Evolutionary conservation across 2,329 filamentous ascomycete genomes (phyloP).

Genomic region (Aspergillus latus): DNA sequence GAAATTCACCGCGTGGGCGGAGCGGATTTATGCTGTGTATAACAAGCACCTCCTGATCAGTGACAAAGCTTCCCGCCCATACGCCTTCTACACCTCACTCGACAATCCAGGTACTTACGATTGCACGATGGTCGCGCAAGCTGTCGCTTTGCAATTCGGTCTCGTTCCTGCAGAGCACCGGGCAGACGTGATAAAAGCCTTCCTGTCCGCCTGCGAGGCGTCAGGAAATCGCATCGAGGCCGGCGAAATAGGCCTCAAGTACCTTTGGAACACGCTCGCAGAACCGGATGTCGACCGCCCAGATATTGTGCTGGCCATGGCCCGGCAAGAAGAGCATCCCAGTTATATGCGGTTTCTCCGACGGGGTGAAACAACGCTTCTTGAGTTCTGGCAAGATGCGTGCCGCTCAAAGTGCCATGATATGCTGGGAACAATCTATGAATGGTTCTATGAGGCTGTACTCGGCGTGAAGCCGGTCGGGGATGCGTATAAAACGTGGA

Average conservation of each 20-base stretch:
- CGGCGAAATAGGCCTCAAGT: slow-evolving; percentile 26
- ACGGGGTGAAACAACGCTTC: slow-evolving; percentile 63
- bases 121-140: slow-evolving; percentile 23
- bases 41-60: slow-evolving; percentile 25
- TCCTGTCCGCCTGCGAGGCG: slow-evolving; percentile 22
- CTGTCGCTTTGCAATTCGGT: slow-evolving; percentile 24
- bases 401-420: slow-evolving; percentile 69
- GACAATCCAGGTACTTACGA: slow-evolving; percentile 21
- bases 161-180: slow-evolving; percentile 19
- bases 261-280: slow-evolving; percentile 24
- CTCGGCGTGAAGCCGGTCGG: slow-evolving; percentile 40
- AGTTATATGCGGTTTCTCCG: slow-evolving; percentile 51
- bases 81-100: slow-evolving; percentile 25
- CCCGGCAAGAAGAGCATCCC: slow-evolving; percentile 49
- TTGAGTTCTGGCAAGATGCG: slow-evolving; percentile 79
- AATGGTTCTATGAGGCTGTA: slow-evolving; percentile 49
- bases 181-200: slow-evolving; percentile 22
- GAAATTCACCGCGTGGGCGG: slow-evolving; percentile 21
- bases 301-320: slow-evolving; percentile 35
- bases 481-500: slow-evolving; percentile 44
- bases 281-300: slow-evolving; percentile 21
- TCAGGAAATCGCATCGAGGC: slow-evolving; percentile 18
- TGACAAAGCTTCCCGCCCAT: slow-evolving; percentile 16
- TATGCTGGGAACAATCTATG: slow-evolving; percentile 51
- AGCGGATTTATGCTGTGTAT: slow-evolving; percentile 21